Evolutionary conservation across 2,329 filamentous ascomycete genomes (phyloP), one percentile per base, ranked within the genome.

Genomic region (Hymenotorrendiella dingleyae): DNA sequence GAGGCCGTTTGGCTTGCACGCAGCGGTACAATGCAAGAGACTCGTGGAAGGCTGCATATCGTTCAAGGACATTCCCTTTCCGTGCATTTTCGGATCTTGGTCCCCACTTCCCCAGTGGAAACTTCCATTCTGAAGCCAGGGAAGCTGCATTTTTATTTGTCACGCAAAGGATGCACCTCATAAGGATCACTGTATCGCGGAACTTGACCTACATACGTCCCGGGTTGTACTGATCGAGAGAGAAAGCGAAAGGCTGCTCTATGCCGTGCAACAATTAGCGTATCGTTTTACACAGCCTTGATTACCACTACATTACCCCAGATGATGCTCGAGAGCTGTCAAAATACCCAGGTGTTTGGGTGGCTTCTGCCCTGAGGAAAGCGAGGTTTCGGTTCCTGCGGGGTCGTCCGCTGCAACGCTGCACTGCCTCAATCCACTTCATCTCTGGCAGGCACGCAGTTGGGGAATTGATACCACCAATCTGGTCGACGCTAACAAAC

Each of bases 251-350:
- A 33, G 21, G 17, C 17, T 33, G 34, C 35, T 22, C 21, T 29
- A 33, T 26, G 27, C 28, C 20, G 30, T 42, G 35, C 10, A 27
- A 30, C 43, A 19, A 27, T 29, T 30, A 29, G 29, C 29, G 29
- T 32, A 8, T 32, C 16, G 29, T 10, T 33, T 33, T 21, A 10
- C 36, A 33, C 14, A 23, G 29, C 7, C 29, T 8, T 17, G 24
- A 28, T 40, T 21, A 16, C 23, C 10, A 26, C 12, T 9, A 36
- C n/a, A 19, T 22, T n/a, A 19, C 37, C 16, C 10, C 16, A 14
- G 7, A 22, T 42, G 29, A 44, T 26, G 40, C 42, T 45, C 44
- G 48, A 50, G 39, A 50, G 45, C 45, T 47, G 48, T 43, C 48
- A 46, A 33, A 43, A 41, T 34, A 36, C 17, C 17, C 34, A 36